Evolutionary conservation across 1,284 basidiomycete genomes (phyloP), one percentile per base, ranked within the genome.

Genomic region (Papiliotrema laurentii): DNA sequence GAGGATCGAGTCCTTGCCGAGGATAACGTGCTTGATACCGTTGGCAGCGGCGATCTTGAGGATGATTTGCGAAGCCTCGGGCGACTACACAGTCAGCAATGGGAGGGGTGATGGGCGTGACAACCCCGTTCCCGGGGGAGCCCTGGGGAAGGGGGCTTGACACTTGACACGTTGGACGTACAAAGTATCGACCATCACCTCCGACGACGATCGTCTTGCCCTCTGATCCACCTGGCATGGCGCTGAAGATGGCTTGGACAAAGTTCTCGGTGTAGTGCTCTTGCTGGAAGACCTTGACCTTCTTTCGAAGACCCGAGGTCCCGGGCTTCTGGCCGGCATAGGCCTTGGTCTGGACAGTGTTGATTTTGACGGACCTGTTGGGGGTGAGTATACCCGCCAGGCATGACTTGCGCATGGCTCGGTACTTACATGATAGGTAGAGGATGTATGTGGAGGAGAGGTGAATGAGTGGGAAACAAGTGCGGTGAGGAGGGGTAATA

Each of bases 241-340:
- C 88, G 64, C 89, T 84, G 62, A 98, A 84, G 75, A 92, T 98
- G 61, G 92, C 79, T 76, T 97, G 94, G 52, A 97, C 75, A 68
- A 98, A 98, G 81, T 98, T 98, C 77, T 98, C 94, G 40, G 96
- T 98, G 79, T 98, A 98, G 78, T 97, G 84, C 84, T 87, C 80
- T 71, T 90, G 71, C 75, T 93, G 86, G 80, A 92, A 93, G 60
- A 93, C 82, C 77, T 90, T 92, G 72, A 94, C 91, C 68, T 89
- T 91, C 80, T 96, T 96, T 66, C 92, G 81, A 44, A 96, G 82
- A 58, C 92, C 92, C 57, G 91, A 96, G 10, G 92, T 96, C 55
- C 92, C 92, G 30, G 91, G 89, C 75, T 93, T 93, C 77, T 94
- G 91, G 66, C 90, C 69, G 49, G 60, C 57, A 55, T 59, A 68